A percentile compares a stretch with the other conserved stretches of the same genome.
These are phyloP conservation scores for Ustilago xerochloae DNA, from an alignment of 1,284 basidiomycete species.

Conservation along the genomic window DNA sequence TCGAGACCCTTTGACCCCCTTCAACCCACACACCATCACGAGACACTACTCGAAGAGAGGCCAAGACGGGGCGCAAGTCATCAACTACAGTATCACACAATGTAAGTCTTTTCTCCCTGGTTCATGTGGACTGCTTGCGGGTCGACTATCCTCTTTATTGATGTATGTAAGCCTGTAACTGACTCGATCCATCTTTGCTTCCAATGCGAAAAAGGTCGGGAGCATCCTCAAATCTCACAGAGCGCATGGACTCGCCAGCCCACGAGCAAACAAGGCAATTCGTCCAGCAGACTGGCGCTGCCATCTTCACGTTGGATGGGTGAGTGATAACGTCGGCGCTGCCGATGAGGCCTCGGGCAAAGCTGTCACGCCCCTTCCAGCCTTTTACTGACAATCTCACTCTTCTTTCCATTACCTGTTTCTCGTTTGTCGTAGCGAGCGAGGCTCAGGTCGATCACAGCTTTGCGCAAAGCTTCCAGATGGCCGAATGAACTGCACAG, in stretches of 20 bases:
- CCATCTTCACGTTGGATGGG: slow-evolving; percentile 46
- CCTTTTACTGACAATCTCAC: neutral
- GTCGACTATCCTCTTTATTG: too few species aligned
- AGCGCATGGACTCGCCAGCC: slow-evolving; percentile 40
- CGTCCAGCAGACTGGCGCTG: slow-evolving; percentile 32
- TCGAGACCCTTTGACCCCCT: slow-evolving; percentile 1
- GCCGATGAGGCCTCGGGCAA: neutral
- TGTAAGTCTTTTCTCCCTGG: neutral
- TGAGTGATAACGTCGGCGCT: slow-evolving; percentile 13
- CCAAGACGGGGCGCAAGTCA: too few species aligned
- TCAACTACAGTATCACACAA: neutral
- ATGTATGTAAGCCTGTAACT: too few species aligned
- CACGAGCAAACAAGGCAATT: slow-evolving; percentile 36
- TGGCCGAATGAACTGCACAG: slow-evolving; percentile 36
- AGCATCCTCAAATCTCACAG: slow-evolving; percentile 44
- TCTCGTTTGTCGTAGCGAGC: slow-evolving; percentile 13
- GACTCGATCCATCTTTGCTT: too few species aligned
- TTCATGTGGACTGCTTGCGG: too few species aligned
- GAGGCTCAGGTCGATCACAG: slow-evolving; percentile 42
- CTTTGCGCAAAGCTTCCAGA: slow-evolving; percentile 41
- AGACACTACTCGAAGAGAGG: neutral
- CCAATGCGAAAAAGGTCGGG: slow-evolving; percentile 36
- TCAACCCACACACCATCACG: neutral
- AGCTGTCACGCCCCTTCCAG: neutral
- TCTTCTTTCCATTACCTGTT: neutral